Base-by-base conservation (phyloP, 2,329 filamentous ascomycete genomes). In the Hypoxylon sp. region DNA sequence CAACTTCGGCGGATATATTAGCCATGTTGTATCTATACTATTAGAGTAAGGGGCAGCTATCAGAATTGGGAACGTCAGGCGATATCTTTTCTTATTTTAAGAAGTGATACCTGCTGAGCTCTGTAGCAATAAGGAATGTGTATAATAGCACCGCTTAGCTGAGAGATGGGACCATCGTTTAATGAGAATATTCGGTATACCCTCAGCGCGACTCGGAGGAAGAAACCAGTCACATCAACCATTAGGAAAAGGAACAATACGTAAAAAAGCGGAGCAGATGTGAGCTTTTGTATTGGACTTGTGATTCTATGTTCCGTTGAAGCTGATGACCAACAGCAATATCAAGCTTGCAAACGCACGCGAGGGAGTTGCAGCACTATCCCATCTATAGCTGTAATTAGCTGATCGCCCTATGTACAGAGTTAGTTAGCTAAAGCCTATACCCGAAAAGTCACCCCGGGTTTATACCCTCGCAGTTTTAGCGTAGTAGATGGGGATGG, bases 1-100 rank as follows among this genome's bases (percentile, higher is more conserved):
- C 63, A 9, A 74, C 55, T 30, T 74, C 68, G 11, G 72, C 45
- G 1, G 74, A 75, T 45, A 74, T 70, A 43, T 67, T 71, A 1
- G 75, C 70, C 75, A 77, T 77, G 23, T 3, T 53, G 27, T 30
- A n/a, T n/a, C n/a, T n/a, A 14, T 48, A 11, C 1, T 16, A 21
- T 34, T 57, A 16, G 9, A 19, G 30, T 27, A 27, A 19, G n/a
- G n/a, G 16, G n/a, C 23, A 43, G 25, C 3, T 43, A 12, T 11
- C 11, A 3, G 3, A n/a, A 23, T n/a, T 25, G 37, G 1, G 19
- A 21, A 23, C 7, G 30, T 11, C 11, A 30, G 41, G 9, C 11
- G 8, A 45, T 21, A 12, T 25, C 5, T 23, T 8, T 9, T 45
- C 7, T n/a, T 9, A 21, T 9, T 11, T 7, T 9, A 45, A 45